A percentile compares a stretch with the other conserved stretches of the same genome.
phyloP scores from a whole-genome alignment of 2,329 filamentous ascomycete species.

The Aspergillus sp. region DNA sequence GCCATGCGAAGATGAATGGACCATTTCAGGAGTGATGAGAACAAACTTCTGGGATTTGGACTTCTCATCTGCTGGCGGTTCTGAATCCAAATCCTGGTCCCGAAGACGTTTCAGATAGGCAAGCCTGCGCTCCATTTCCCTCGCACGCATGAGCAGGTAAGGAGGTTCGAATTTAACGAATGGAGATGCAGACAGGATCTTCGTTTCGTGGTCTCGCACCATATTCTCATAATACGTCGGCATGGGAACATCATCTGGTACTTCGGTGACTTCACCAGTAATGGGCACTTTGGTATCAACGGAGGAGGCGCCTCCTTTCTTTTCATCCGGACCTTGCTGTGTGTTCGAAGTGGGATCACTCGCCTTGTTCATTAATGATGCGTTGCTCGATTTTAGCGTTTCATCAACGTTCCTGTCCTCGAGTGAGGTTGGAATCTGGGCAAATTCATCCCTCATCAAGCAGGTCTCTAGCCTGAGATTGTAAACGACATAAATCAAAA shows the following conservation, averaged over 20 bases:
- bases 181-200: conserved; percentile 86
- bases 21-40: conserved; percentile 90
- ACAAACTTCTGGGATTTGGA: conserved; percentile 65
- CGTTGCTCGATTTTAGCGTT: conserved; percentile 3
- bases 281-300: conserved; percentile 9
- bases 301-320: conserved; percentile 6
- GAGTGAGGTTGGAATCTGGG: conserved; percentile 62
- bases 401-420: conserved; percentile 24
- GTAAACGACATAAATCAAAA: conserved; percentile 98
- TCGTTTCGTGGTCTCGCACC: conserved; percentile 86
- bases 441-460: conserved; percentile 84
- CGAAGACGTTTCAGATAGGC: conserved; percentile 72
- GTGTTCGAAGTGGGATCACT: conserved; percentile 4
- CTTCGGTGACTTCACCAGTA: conserved; percentile 33
- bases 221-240: conserved; percentile 93
- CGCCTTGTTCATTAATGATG: conserved; percentile 2
- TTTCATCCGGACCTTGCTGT: conserved; percentile 12
- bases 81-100: conserved; percentile 50
- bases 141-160: conserved; percentile 81
- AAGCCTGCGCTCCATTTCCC: conserved; percentile 79
- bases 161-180: conserved; percentile 94
- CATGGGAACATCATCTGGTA: conserved; percentile 71
- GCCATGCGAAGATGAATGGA: conserved; percentile 70
- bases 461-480: conserved; percentile 94
- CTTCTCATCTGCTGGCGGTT: conserved; percentile 50